Conservation (phyloP, 192 early-diverging fungal genomes). For the Allomyces javanicus region DNA sequence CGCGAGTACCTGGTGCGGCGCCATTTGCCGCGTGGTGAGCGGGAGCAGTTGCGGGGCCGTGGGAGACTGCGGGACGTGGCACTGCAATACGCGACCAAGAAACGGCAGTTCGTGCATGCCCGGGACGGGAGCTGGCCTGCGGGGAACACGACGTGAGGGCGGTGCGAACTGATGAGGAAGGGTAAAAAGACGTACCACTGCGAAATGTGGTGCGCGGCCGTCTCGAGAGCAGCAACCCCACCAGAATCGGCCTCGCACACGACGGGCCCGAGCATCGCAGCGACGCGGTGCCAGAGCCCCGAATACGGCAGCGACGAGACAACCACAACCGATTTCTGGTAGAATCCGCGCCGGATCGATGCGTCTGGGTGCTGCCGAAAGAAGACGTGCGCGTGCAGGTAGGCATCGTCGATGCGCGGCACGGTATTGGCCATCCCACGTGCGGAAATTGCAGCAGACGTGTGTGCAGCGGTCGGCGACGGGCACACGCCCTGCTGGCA, state of each 20-base stretch:
- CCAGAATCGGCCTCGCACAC: not conserved
- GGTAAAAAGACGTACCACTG: not conserved
- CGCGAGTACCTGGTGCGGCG: not conserved
- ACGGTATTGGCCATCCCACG: not conserved
- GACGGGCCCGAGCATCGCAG: not conserved
- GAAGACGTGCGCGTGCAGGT: not conserved
- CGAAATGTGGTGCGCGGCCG: not conserved
- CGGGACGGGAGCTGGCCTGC: not conserved
- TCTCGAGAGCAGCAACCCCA: not conserved
- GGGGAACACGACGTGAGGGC: too few relatives aligned
- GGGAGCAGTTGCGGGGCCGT: not conserved
- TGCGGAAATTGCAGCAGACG: not conserved
- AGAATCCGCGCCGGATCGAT: not conserved
- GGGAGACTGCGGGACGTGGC: not conserved
- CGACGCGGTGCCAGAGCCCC: not conserved
- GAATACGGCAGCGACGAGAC: not conserved
- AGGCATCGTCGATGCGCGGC: not conserved
- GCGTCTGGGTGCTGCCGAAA: not conserved
- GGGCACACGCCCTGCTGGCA: not conserved
- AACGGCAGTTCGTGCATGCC: not conserved
- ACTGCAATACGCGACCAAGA: not conserved
- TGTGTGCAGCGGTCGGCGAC: too few relatives aligned
- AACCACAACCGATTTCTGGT: not conserved
- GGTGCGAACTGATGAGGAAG: too few relatives aligned
- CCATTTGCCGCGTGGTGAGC: not conserved